Percentiles rank a stretch among this genome's conserved stretches.
These are phyloP conservation scores for Dicorynia guianensis DNA, from an alignment of 306 rosid genomes.

Conservation along the genomic window DNA sequence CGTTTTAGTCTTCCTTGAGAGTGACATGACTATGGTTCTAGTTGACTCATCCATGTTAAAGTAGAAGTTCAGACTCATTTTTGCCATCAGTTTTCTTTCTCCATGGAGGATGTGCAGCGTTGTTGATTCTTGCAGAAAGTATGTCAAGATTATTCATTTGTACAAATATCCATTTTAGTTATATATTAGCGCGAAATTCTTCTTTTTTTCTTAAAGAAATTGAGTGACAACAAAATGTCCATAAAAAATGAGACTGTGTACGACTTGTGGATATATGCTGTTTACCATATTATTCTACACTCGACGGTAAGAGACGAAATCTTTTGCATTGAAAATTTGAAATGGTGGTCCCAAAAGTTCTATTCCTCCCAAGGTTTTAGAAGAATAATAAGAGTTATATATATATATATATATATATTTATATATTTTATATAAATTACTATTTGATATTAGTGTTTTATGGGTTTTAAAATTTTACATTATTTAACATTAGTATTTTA, in stretches of 20 bases:
- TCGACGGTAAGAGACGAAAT: not conserved
- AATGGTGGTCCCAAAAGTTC: not conserved
- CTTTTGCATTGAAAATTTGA: not conserved
- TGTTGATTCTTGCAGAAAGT: slow-evolving; percentile 59
- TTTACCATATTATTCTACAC: slow-evolving; percentile 8
- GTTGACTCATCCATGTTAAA: slow-evolving; percentile 43
- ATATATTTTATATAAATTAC: no score
- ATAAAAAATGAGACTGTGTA: slow-evolving; percentile 42
- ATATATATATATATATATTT: no score
- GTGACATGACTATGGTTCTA: slow-evolving; percentile 36
- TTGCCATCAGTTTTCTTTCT: slow-evolving; percentile 48
- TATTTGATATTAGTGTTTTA: no score
- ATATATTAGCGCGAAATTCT: slow-evolving; percentile 46
- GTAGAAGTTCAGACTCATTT: slow-evolving; percentile 44
- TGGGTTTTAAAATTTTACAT: no score
- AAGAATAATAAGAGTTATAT: no score
- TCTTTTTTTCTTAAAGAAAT: slow-evolving; percentile 37
- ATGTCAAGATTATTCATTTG: slow-evolving; percentile 60
- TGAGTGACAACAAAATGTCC: slow-evolving; percentile 59
- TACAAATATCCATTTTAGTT: slow-evolving; percentile 61
- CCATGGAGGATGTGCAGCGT: slow-evolving; percentile 58
- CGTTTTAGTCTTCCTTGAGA: slow-evolving; percentile 34
- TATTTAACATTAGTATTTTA: no score
- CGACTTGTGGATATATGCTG: slow-evolving; percentile 41
- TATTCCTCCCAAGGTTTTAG: no score